Percentiles rank a stretch among this genome's conserved stretches.
Evolutionary conservation across 2,329 filamentous ascomycete genomes (phyloP).

Genomic region (Parafenestella ontariensis): DNA sequence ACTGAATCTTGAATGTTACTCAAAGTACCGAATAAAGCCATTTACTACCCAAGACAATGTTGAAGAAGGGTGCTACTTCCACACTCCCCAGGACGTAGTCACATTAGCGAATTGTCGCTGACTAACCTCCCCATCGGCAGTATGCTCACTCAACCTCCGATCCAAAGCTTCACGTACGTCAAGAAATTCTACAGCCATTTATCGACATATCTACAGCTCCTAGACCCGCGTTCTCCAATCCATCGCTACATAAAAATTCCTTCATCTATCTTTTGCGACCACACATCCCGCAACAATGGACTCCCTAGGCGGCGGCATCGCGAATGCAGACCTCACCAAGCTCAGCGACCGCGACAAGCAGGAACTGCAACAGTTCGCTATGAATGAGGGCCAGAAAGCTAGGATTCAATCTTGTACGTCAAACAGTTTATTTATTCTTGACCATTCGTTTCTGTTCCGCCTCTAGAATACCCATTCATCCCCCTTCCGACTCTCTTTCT

Average conservation of each 20-base stretch:
- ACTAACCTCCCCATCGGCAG: constrained; percentile 11
- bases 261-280: constrained; percentile 11
- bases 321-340: constrained; percentile 71
- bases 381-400: constrained; percentile 86
- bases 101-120: background rate
- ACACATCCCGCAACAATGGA: constrained; percentile 31
- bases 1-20: background rate
- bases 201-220: background rate
- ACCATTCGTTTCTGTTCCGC: too few species aligned
- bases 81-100: background rate
- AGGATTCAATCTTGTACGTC: constrained; percentile 63
- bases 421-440: too few species aligned
- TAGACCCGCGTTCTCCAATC: background rate
- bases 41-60: background rate
- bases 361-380: constrained; percentile 85
- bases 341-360: constrained; percentile 83
- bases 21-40: background rate
- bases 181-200: constrained; percentile 5
- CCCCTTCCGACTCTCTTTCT: background rate
- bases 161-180: constrained; percentile 1
- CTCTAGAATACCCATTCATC: too few species aligned
- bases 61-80: background rate
- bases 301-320: constrained; percentile 51
- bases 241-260: constrained; percentile 6
- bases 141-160: constrained; percentile 8